Conservation (phyloP, 495 filamentous ascomycete species). For the Aspergillus indologenus region DNA sequence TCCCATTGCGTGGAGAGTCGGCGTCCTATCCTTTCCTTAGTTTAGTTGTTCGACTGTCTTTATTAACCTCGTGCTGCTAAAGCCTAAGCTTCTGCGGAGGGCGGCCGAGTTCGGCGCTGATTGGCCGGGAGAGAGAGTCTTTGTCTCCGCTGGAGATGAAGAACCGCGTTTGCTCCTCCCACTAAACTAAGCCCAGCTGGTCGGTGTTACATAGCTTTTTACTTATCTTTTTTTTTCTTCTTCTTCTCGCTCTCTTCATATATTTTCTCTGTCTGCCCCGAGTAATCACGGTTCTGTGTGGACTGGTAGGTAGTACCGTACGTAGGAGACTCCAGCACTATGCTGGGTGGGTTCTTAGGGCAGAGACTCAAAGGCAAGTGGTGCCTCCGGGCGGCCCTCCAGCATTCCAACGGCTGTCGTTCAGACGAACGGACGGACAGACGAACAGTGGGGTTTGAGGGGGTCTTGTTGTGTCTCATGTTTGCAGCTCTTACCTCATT, state of each 20-base stretch:
- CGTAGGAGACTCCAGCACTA: too few species aligned
- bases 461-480: background rate
- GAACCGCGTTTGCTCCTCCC: background rate
- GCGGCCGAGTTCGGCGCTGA: background rate
- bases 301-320: background rate
- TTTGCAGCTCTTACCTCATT: background rate
- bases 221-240: background rate
- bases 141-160: slow-evolving; percentile 2
- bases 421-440: background rate
- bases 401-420: background rate
- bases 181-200: background rate
- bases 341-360: too few species aligned
- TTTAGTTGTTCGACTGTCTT: background rate
- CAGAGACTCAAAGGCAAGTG: too few species aligned
- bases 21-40: background rate
- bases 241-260: too few species aligned
- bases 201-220: background rate
- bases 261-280: too few species aligned
- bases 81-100: slow-evolving; percentile 5
- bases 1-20: background rate
- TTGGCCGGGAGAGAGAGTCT: background rate
- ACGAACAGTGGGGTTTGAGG: background rate
- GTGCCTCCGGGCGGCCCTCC: background rate
- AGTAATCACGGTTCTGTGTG: background rate
- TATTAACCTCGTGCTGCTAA: slow-evolving; percentile 5